Evolutionary conservation across 1,284 basidiomycete genomes (phyloP).

Genomic region (Malassezia arunalokei): DNA sequence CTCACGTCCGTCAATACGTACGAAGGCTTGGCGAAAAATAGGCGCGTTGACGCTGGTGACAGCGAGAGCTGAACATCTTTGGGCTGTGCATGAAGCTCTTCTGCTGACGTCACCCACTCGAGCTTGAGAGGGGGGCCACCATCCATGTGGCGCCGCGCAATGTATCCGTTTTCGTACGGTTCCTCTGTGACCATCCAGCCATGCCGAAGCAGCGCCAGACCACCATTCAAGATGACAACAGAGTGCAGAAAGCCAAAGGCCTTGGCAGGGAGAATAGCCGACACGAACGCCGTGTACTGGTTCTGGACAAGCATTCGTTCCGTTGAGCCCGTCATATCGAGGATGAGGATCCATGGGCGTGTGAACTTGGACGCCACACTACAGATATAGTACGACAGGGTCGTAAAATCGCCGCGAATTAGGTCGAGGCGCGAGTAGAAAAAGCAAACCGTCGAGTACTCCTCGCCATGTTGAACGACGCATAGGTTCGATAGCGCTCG

Average conservation of each 20-base stretch:
- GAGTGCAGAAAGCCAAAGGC: not conserved
- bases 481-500: not conserved
- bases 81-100: not conserved
- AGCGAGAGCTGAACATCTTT: not conserved
- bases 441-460: not conserved
- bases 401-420: not conserved
- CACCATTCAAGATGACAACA: not conserved
- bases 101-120: not conserved
- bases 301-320: constrained; percentile 1
- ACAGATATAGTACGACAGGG: not conserved
- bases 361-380: not conserved
- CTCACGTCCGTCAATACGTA: not conserved
- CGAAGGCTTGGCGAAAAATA: not conserved
- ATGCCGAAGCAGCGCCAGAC: not conserved
- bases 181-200: not conserved
- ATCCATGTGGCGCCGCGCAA: not conserved
- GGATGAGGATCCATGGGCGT: not conserved
- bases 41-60: not conserved
- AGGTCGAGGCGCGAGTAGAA: not conserved
- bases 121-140: constrained; percentile 3
- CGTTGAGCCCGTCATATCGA: constrained; percentile 1
- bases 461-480: not conserved
- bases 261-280: not conserved
- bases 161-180: not conserved
- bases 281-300: not conserved